Evolutionary conservation across 163 green algal genomes (phyloP).

Genomic region (Chlorella variabilis): DNA sequence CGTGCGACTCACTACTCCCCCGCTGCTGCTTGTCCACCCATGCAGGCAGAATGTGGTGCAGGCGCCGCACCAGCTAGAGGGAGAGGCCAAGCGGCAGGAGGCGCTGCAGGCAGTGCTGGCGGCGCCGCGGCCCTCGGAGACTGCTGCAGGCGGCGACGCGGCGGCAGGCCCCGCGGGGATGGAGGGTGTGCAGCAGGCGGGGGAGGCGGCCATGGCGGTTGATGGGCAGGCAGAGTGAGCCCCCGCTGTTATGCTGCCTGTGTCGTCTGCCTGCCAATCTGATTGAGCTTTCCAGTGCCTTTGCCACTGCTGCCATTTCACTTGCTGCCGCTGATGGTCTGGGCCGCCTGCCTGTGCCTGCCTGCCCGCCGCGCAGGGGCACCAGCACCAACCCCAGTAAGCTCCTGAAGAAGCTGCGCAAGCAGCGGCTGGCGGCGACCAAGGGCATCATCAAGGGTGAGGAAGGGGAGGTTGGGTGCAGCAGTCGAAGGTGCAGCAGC

Average conservation of each 20-base stretch:
- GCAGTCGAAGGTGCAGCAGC: no score
- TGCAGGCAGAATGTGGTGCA: conserved; percentile 36
- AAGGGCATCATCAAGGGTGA: conserved; percentile 34
- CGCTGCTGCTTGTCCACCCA: no score
- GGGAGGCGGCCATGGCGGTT: conserved; percentile 30
- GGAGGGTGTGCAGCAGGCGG: conserved; percentile 22
- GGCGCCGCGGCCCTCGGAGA: conserved; percentile 14
- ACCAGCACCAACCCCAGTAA: conserved; percentile 38
- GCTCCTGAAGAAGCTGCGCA: conserved; percentile 42
- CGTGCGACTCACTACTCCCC: no score
- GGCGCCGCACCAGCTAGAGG: conserved; percentile 31
- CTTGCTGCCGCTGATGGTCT: no score
- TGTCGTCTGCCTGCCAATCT: background rate
- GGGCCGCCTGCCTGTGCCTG: no score
- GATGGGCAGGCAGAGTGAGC: conserved; percentile 30
- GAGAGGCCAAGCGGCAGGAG: conserved; percentile 33
- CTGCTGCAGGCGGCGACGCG: background rate
- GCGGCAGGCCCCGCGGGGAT: conserved; percentile 26
- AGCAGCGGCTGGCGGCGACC: conserved; percentile 29
- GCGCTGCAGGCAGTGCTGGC: conserved; percentile 30
- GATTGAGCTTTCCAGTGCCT: no score
- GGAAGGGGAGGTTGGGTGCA: background rate
- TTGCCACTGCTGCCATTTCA: no score
- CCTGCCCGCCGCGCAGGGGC: background rate
- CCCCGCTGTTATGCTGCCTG: no score